phyloP scores from a whole-genome alignment of 176 grass and related monocot genomes.

The Eleusine coracana region DNA sequence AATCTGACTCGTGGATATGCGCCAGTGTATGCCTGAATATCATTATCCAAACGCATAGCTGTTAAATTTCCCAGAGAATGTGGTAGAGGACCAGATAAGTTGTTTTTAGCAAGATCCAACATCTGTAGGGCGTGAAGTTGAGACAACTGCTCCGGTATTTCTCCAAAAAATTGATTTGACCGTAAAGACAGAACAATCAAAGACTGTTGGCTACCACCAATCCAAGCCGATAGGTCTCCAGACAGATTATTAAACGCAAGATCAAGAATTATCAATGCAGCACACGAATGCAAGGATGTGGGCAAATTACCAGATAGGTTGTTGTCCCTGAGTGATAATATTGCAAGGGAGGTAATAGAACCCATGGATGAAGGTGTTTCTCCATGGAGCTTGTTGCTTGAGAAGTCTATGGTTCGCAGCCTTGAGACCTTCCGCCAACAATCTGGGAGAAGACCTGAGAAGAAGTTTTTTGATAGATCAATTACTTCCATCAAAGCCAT shows the following conservation, averaged over 20 bases:
- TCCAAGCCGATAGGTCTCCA: not conserved
- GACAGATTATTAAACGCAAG: not conserved
- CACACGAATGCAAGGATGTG: not conserved
- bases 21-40: not conserved
- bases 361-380: conserved; percentile 3
- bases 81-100: conserved; percentile 1
- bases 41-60: not conserved
- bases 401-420: not conserved
- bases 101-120: not conserved
- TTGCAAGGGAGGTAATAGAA: not conserved
- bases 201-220: not conserved
- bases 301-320: not conserved
- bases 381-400: not conserved
- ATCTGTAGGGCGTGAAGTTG: not conserved
- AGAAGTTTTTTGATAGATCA: not conserved
- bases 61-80: not conserved
- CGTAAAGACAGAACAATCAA: not conserved
- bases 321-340: not conserved
- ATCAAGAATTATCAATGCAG: not conserved
- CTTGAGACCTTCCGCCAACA: not conserved
- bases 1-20: not conserved
- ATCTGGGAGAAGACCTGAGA: conserved; percentile 12
- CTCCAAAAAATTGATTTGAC: conserved; percentile 17
- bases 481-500: not conserved
- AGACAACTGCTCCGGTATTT: not conserved